Evolutionary conservation across 352 stramenopile genomes (phyloP), one percentile per base, ranked within the genome.

Genomic region (Pythium guiyangense): DNA sequence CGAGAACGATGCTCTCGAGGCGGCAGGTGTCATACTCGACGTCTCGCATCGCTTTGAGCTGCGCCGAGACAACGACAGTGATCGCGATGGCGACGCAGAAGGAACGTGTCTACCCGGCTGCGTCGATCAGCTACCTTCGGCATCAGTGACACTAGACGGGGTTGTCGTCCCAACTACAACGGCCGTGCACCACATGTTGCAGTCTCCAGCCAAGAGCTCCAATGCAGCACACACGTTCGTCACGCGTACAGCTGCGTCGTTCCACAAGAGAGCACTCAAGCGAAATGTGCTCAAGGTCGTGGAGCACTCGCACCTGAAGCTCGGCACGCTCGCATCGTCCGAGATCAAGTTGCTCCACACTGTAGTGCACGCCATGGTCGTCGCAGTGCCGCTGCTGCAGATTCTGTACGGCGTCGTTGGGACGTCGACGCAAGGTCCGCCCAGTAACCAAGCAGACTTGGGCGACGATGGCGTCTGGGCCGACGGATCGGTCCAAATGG

Each of bases 191-290:
- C 42, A 47, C 43, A n/a, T 11, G 40, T 14, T 26, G 42, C 10
- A 6, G 29, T 53, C n/a, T 17, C 37, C 22, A 54, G 9, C 12
- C 59, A 57, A 12, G 31, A 37, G 31, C 8, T 12, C 31, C 5
- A 12, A 37, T 12, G 31, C 6, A 37, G 31, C 31, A 12, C 10
- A 37, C 31, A 37, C 10, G 31, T 37, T 37, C 31, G 12, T 37
- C 8, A 12, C 15, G n/a, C 17, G 61, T 18, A 44, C 26, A 29
- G 59, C 40, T 8, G 45, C 25, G 11, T 54, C 58, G 22, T 67
- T 71, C 49, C 56, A 73, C 54, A 73, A 69, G 55, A 71, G 65
- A 44, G 59, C 60, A 0, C 66, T 73, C 46, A 73, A 73, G 60
- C 29, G 22, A 4, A 71, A 66, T 18, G 57, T 61, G 20, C 35